These are phyloP conservation scores for Hypoxylon sp. DNA, from an alignment of 2,329 filamentous ascomycete species.

Conservation along the genomic window DNA sequence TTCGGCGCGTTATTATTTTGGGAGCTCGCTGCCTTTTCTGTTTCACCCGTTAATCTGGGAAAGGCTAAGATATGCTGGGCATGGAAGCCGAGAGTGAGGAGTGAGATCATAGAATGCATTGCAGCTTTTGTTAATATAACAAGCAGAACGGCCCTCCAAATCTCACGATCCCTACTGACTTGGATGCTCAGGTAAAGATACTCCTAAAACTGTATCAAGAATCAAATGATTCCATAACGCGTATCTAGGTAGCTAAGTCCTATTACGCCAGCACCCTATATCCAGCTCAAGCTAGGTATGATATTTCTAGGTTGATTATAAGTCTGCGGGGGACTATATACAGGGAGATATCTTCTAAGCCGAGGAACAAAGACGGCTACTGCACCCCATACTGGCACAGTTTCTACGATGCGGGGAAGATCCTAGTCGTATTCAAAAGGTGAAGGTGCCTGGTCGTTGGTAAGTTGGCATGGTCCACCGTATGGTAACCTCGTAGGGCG, in stretches of 20 bases:
- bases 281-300: background rate
- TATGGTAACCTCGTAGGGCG: no score
- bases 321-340: background rate
- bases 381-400: no score
- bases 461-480: slow-evolving; percentile 21
- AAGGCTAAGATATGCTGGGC: slow-evolving; percentile 6
- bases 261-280: background rate
- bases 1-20: slow-evolving; percentile 2
- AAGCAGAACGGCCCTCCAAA: background rate
- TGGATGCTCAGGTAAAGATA: background rate
- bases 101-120: slow-evolving; percentile 7
- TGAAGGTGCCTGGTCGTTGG: slow-evolving; percentile 3
- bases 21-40: background rate
- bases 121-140: background rate
- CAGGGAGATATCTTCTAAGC: background rate
- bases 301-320: background rate
- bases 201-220: background rate
- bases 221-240: background rate
- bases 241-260: background rate
- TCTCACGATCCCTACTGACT: background rate
- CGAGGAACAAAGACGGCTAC: slow-evolving; percentile 18
- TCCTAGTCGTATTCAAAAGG: slow-evolving; percentile 7
- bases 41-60: slow-evolving; percentile 2
- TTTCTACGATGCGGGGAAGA: slow-evolving; percentile 25
- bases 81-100: slow-evolving; percentile 3